Base-by-base conservation (phyloP, 2,329 filamentous ascomycete genomes). In the Colletotrichum sp. region DNA sequence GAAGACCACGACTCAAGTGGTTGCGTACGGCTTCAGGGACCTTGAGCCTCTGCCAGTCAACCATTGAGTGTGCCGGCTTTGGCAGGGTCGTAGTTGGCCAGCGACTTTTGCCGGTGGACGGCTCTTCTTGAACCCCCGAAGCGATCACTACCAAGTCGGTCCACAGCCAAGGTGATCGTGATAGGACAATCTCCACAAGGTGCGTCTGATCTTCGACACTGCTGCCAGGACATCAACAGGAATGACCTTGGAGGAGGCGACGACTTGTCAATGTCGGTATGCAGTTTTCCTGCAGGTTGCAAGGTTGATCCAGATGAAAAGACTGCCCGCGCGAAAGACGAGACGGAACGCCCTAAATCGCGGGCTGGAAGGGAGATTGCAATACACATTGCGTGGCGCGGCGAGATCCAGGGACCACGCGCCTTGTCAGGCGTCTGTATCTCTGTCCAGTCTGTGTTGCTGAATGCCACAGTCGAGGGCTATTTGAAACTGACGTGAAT, bases 141-240 rank as follows among this genome's bases (percentile, higher is more conserved):
- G 67, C 59, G 70, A 73, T 73, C 66, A 55, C 62, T 66, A 51
- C 68, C 71, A 36, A 66, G 71, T 62, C 33, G 43, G 71, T 57
- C 34, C 6, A n/a, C 6, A 24, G n/a, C 67, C 47, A 71, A 57
- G 55, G 58, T 62, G 62, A 73, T 73, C 33, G n/a, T 65, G 68
- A 73, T 73, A 71, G 55, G 62, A 54, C 43, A 65, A 51, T 71
- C 71, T 36, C 61, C 68, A 71, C 68, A 62, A 61, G 33, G 55
- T 70, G 54, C 71, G 54, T 73, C 67, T 70, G 71, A 73, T 70
- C 67, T 73, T 66, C 71, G 58, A 43, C 54, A 21, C 59, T 31
- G 65, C 38, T 70, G 36, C 24, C 13, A 70, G 68, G 27, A 43
- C 33, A 57, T 43, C 13, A 27, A 47, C 43, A 51, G 66, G 33